Evolutionary conservation across 2,329 filamentous ascomycete species (phyloP).

Genomic region (Acrocalymma vagum): DNA sequence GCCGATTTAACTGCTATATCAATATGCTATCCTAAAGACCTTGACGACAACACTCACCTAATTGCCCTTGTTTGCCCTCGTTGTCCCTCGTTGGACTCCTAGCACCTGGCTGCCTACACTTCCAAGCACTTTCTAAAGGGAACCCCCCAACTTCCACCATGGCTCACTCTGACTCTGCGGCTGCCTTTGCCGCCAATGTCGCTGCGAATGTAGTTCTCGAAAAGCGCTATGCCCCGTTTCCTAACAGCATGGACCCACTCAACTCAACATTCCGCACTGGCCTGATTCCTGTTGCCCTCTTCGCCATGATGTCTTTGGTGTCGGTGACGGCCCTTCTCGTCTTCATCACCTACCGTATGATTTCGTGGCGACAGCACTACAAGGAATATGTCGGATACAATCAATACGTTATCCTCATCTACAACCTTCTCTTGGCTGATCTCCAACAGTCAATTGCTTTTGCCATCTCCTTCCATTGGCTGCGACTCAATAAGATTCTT

Average conservation of each 20-base stretch:
- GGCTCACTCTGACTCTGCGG: too few species aligned
- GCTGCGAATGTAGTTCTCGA: too few species aligned
- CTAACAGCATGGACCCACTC: conserved; percentile 43
- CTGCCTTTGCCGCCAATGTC: too few species aligned
- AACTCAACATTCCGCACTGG: conserved; percentile 44
- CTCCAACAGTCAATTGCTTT: conserved; percentile 62
- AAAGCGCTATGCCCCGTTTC: conserved; percentile 30
- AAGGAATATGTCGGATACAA: conserved; percentile 61
- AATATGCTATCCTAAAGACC: too few species aligned
- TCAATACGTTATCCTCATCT: conserved; percentile 63
- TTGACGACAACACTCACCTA: too few species aligned
- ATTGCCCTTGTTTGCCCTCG: too few species aligned
- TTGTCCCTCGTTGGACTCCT: too few species aligned
- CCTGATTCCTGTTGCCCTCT: conserved; percentile 56
- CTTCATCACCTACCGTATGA: conserved; percentile 61
- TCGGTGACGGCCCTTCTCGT: conserved; percentile 53
- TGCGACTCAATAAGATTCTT: conserved; percentile 53
- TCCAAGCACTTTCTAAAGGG: too few species aligned
- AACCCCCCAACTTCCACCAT: too few species aligned
- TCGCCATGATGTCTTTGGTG: conserved; percentile 57
- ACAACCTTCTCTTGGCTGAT: conserved; percentile 62
- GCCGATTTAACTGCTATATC: too few species aligned
- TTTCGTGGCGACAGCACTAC: conserved; percentile 60
- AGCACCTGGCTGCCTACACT: too few species aligned
- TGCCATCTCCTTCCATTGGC: conserved; percentile 58